These are phyloP conservation scores for Drechslerella stenobrocha DNA, from an alignment of 2,329 filamentous ascomycete species.

Conservation along the genomic window DNA sequence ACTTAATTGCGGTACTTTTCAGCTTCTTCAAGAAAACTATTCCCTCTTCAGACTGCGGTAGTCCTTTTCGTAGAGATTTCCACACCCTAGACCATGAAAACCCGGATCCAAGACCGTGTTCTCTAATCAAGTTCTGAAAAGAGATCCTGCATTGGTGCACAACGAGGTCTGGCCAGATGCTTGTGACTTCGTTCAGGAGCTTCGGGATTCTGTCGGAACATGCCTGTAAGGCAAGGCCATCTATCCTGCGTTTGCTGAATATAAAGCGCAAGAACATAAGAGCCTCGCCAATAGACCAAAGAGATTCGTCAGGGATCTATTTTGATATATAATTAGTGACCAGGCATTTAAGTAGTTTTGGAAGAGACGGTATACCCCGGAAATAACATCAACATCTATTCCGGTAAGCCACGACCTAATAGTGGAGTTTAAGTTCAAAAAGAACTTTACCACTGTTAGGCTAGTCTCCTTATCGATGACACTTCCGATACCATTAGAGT, in stretches of 20 bases:
- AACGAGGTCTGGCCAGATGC: conserved; percentile 15
- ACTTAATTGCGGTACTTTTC: conserved; percentile 21
- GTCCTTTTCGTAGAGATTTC: conserved; percentile 18
- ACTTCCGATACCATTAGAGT: conserved; percentile 11
- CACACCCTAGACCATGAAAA: conserved; percentile 42
- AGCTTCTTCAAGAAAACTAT: conserved; percentile 21
- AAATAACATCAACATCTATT: neutral
- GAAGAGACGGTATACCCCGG: neutral
- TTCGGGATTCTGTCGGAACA: conserved; percentile 27
- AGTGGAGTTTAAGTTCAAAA: conserved; percentile 29
- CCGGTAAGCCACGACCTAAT: conserved; percentile 34
- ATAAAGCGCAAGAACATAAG: conserved; percentile 28
- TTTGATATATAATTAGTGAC: neutral
- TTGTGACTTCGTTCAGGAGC: conserved; percentile 12
- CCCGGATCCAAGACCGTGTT: conserved; percentile 36
- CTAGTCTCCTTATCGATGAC: conserved; percentile 24
- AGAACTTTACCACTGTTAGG: conserved; percentile 23
- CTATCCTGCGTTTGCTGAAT: conserved; percentile 7
- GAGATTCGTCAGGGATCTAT: neutral
- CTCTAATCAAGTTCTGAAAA: conserved; percentile 20
- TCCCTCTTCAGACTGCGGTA: conserved; percentile 40
- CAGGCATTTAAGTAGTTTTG: neutral
- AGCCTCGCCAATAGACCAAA: conserved; percentile 21
- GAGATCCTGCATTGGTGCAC: conserved; percentile 18
- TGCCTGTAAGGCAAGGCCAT: conserved; percentile 40